Percentiles rank a stretch among this genome's conserved stretches.
Conservation (phyloP, 352 stramenopile genomes). For the Globisporangium apiculatum region DNA sequence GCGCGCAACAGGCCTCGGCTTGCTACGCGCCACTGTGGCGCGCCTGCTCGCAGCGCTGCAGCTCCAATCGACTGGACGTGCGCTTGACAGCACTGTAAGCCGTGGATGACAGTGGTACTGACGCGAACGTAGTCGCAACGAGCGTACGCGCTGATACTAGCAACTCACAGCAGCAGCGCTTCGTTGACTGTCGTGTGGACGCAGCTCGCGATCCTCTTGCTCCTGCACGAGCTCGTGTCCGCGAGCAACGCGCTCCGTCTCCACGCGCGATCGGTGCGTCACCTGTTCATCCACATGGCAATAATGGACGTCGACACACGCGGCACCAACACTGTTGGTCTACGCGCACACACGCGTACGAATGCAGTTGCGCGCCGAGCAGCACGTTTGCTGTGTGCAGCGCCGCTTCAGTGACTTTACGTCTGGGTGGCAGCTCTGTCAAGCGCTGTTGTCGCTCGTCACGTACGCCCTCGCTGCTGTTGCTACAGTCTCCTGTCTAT, state of each 20-base stretch:
- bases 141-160: too few relatives aligned
- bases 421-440: conserved; percentile 34
- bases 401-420: conserved; percentile 42
- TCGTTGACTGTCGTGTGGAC: too few relatives aligned
- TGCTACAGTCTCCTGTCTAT: neutral
- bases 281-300: neutral
- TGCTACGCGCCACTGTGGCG: neutral
- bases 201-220: neutral
- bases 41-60: neutral
- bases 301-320: too few relatives aligned
- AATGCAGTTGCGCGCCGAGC: conserved; percentile 3
- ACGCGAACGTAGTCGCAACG: too few relatives aligned
- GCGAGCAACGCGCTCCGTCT: conserved; percentile 18
- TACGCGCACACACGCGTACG: too few relatives aligned
- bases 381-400: conserved; percentile 7
- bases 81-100: conserved; percentile 4
- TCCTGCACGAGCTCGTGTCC: conserved; percentile 19
- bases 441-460: conserved; percentile 17
- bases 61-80: neutral
- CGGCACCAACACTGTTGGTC: too few relatives aligned
- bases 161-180: too few relatives aligned
- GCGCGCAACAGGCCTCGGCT: neutral
- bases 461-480: neutral
- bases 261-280: conserved; percentile 16
- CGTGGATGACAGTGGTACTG: neutral